Base-by-base conservation (phyloP, 1,284 basidiomycete species). In the Pseudozyma pruni region DNA sequence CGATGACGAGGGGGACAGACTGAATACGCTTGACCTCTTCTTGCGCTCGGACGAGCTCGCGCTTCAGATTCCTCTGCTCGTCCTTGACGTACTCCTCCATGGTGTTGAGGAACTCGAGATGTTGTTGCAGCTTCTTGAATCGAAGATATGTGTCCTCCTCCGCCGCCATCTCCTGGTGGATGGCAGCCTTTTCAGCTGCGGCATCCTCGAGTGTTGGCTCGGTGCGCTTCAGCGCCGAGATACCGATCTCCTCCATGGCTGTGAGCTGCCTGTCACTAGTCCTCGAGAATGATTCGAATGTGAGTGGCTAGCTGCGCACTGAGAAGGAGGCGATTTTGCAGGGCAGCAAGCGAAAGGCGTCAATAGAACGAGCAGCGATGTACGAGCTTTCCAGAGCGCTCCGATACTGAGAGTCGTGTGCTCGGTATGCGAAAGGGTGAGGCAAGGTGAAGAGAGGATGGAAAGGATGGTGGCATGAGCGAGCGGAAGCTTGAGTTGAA, bases 21-120 rank as follows among this genome's bases (percentile, higher is more conserved):
- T 99, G 94, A 81, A 99, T 99, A 55, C 96, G 91, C 85, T 98
- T 98, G 77, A 99, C 96, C 85, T 99, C 96, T 84, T 99, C 96
- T 81, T 98, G 95, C 1, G 96, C 96, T 61, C 96, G 91, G 71
- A 98, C 91, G 58, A 98, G 90, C 85, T 99, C 96, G 58, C 95
- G 90, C 83, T 98, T 96, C 59, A 99, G 88, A 83, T 98, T 98
- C 23, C 92, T 91, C 81, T 98, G 95, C 84, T 99, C 96, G 78
- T 99, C 96, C 82, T 98, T 97, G 50, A 99, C 97, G 83, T 99
- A 99, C 83, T 92, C 59, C 37, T 81, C 78, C 80, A 82, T 82
- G 25, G 80, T 82, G 58, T 78, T 80, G 49, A 82, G 66, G 50
- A 82, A 82, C 44, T 82, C 79, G 40, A 82, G 75, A 47, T 82